Evolutionary conservation across 371 early-diverging fungal species (phyloP).

Genomic region (Funneliformis caledonium): DNA sequence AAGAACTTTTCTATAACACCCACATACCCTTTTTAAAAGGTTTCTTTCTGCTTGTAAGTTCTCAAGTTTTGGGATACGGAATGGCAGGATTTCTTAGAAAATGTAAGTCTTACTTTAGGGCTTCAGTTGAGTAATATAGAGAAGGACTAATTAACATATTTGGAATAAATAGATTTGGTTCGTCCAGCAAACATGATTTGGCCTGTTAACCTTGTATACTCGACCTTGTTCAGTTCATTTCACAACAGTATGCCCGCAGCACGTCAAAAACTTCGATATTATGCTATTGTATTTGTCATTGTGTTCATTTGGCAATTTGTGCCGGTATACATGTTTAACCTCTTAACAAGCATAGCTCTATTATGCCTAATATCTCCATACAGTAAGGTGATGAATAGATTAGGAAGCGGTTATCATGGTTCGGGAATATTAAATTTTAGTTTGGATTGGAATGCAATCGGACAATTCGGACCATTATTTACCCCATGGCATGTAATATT

Average conservation of each 20-base stretch:
- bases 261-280: slow-evolving; percentile 46
- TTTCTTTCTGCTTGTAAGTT: background rate
- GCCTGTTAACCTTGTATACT: slow-evolving; percentile 65
- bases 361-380: slow-evolving; percentile 46
- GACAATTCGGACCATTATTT: slow-evolving; percentile 16
- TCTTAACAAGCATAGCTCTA: slow-evolving; percentile 53
- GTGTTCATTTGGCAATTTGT: slow-evolving; percentile 61
- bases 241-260: slow-evolving; percentile 44
- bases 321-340: slow-evolving; percentile 63
- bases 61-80: slow-evolving; percentile 27
- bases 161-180: slow-evolving; percentile 12
- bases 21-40: background rate
- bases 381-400: slow-evolving; percentile 55
- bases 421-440: slow-evolving; percentile 45
- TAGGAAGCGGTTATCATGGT: slow-evolving; percentile 56
- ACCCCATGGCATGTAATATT: slow-evolving; percentile 6
- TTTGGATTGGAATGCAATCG: slow-evolving; percentile 47
- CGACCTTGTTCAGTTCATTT: slow-evolving; percentile 62
- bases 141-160: background rate
- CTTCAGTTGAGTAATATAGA: background rate
- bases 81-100: slow-evolving; percentile 30
- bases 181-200: slow-evolving; percentile 51
- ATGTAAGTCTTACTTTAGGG: background rate
- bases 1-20: slow-evolving; percentile 28
- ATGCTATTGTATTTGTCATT: slow-evolving; percentile 47